Conservation (phyloP, 2,329 filamentous ascomycete species). For the Didymella keratinophila region DNA sequence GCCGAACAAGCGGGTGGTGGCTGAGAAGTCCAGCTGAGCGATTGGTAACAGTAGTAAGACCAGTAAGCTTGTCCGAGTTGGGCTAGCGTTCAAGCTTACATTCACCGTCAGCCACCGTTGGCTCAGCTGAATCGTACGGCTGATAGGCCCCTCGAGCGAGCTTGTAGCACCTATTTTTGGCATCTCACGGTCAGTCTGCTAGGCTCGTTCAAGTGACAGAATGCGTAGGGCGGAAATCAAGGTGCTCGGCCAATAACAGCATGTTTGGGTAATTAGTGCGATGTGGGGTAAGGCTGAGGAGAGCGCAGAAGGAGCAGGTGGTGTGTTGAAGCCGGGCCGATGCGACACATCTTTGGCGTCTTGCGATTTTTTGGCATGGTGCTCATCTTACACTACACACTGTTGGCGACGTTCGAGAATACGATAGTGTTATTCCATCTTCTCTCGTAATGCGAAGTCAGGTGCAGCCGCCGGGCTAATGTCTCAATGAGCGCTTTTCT, state of each 20-base stretch:
- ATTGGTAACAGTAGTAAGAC: slow-evolving; percentile 2
- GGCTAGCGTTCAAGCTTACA: slow-evolving; percentile 2
- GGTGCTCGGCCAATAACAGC: background rate
- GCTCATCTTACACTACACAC: background rate
- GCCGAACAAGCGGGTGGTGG: slow-evolving; percentile 10
- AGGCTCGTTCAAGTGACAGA: background rate
- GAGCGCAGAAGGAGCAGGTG: background rate
- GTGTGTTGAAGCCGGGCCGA: background rate
- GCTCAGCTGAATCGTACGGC: slow-evolving; percentile 4
- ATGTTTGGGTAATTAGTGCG: background rate
- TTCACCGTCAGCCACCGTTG: slow-evolving; percentile 5
- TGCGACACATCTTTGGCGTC: background rate
- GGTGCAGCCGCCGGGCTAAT: background rate
- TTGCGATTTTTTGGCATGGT: background rate
- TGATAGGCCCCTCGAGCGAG: slow-evolving; percentile 3
- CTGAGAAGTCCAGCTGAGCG: slow-evolving; percentile 12
- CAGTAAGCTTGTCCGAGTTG: slow-evolving; percentile 3
- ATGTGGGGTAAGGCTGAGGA: background rate
- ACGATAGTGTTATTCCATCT: slow-evolving; percentile 1
- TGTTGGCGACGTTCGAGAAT: background rate
- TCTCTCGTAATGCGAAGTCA: background rate
- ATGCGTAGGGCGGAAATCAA: background rate
- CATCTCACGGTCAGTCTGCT: background rate
- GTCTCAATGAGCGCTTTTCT: background rate
- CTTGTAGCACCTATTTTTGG: slow-evolving; percentile 9